phyloP scores from a whole-genome alignment of 257 asterid species.

The Rubia yunnanensis region DNA sequence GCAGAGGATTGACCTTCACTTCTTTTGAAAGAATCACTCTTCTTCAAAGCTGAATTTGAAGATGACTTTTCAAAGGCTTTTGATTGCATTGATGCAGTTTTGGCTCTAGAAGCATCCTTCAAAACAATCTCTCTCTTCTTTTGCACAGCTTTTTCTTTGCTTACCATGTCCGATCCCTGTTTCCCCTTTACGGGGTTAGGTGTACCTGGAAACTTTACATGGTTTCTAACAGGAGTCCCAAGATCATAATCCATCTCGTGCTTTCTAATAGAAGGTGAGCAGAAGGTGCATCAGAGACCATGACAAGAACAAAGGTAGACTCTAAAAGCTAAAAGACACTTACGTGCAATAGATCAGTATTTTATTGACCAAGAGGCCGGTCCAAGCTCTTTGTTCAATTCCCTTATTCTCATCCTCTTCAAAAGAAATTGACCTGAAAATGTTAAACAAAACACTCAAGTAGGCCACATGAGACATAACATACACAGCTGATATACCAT shows the following conservation, averaged over 20 bases:
- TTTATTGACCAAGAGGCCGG: conserved; percentile 55
- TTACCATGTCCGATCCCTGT: conserved; percentile 15
- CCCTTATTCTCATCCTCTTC: conserved; percentile 30
- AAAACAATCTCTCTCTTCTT: conserved; percentile 11
- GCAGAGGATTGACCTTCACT: conserved; percentile 26
- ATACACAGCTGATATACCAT: not conserved
- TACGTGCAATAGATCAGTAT: conserved; percentile 82
- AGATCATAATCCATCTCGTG: conserved; percentile 47
- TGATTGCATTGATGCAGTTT: conserved; percentile 20
- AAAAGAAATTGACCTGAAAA: conserved; percentile 46
- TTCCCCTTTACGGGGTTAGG: conserved; percentile 21
- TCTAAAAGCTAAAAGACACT: conserved; percentile 19
- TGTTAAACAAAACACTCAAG: conserved; percentile 1
- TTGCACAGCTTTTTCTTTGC: conserved; percentile 16
- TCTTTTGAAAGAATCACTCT: conserved; percentile 28
- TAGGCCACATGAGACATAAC: not conserved
- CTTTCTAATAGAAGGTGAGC: conserved; percentile 28
- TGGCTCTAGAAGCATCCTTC: conserved; percentile 25
- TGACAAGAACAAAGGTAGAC: not conserved
- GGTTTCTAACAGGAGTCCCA: conserved; percentile 58
- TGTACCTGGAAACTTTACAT: conserved; percentile 63
- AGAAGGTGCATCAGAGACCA: not conserved
- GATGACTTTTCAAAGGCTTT: conserved; percentile 32
- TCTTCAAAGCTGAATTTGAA: conserved; percentile 20
- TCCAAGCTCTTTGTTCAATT: conserved; percentile 77